Evolutionary conservation across 2,329 filamentous ascomycete species (phyloP), one percentile per base, ranked within the genome.

Genomic region (Ophiosphaerella narmari): DNA sequence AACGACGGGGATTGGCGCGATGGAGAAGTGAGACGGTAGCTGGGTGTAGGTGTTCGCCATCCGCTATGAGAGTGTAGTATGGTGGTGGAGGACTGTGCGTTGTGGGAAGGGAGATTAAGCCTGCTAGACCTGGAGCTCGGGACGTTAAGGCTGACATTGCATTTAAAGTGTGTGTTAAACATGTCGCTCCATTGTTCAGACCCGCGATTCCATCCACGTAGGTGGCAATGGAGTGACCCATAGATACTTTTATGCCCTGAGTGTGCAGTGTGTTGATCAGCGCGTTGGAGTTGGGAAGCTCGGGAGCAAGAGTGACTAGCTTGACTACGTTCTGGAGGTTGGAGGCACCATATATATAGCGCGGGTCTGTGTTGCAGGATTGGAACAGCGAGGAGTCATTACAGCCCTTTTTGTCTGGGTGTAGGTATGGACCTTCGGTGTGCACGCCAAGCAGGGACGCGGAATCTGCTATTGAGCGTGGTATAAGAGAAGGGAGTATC

Each of bases 381-480:
- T 74, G 70, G 62, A 80, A 79, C 38, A 79, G 74, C 18, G 72
- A 68, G 23, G 70, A 65, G 52, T 78, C 76, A 62, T 83, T 80
- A 6, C 81, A 81, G 34, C 82, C 82, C 62, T 79, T 80, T 61
- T 83, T 83, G 3, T 69, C 66, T 1, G 78, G 75, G 50, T 78
- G 74, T 5, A 84, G 75, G 58, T 81, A 83, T 7, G 82, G 81
- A 2, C 81, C 82, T 74, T 84, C 81, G 14, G 75, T 74, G 59
- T 84, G 82, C n/a, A 80, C 80, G 26, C 82, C 82, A 1, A 83
- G 75, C 5, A 83, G 71, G 14, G 77, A 74, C n/a, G 81, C 80
- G 4, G 75, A 74, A 12, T 65, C 56, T 8, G 70, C 51, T 42
- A 78, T 75, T 9, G 72, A 60, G 18, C 74, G 71, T 12, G 80